Evolutionary conservation across 2,329 filamentous ascomycete genomes (phyloP), one percentile per base, ranked within the genome.

Genomic region (Ambrosiella xylebori): DNA sequence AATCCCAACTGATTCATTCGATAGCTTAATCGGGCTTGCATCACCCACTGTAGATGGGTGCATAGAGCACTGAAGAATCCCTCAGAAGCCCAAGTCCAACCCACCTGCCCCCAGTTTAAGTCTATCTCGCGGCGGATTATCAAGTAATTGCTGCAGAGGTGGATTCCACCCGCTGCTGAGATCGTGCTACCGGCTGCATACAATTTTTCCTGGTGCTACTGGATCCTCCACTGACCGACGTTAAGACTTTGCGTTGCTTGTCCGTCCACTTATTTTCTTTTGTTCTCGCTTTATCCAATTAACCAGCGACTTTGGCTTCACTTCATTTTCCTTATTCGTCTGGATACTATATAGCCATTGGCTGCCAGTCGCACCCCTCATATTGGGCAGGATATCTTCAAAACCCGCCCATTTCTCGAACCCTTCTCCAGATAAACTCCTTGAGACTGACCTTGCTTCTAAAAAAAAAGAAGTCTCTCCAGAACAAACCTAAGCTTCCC

Each of bases 381-480:
- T 4, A 11, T 51, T 51, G 47, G 47, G 47, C 47, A 35, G 13
- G 19, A 51, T 19, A 11, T 51, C 8, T 35, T 35, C n/a, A 11
- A 7, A 35, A 35, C 27, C n/a, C 17, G n/a, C 47, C 8, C n/a
- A 27, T 51, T 27, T 17, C 47, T 51, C 19, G 47, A 51, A 3
- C 27, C 47, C 19, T 35, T 11, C 47, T 36, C 19, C 19, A 36
- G 47, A 51, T 17, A 51, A 27, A 51, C 47, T 9, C 44, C 19
- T 50, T 38, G 37, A 59, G 44, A 19, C 13, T 50, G 19, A n/a
- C 40, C 44, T 45, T 52, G 35, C 38, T 37, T 55, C 52, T 38
- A 54, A 36, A 58, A 59, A 52, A 59, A 50, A 56, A 27, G 11
- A 56, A 12, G 36, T 36, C 45, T 38, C 19, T 39, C 35, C 17